Percentiles rank a stretch among this genome's conserved stretches.
phyloP scores from a whole-genome alignment of 257 asterid species.

The Solanum virginianum region DNA sequence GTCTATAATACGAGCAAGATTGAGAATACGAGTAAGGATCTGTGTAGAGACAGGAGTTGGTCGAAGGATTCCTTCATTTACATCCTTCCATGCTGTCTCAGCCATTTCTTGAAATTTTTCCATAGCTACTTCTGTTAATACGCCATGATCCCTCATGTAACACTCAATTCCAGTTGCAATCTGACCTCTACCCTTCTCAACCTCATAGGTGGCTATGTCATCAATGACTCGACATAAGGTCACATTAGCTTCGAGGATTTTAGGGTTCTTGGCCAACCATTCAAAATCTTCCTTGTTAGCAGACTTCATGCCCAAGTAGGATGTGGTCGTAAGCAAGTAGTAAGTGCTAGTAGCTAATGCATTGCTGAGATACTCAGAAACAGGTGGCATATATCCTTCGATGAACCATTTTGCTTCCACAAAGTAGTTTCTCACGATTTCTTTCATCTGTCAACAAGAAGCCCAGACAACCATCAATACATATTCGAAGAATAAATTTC shows the following conservation, averaged over 20 bases:
- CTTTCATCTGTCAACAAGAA: neutral
- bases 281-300: neutral
- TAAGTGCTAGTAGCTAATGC: neutral
- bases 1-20: constrained; percentile 21
- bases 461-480: neutral
- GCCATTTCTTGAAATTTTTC: constrained; percentile 13
- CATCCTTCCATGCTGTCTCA: constrained; percentile 39
- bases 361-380: neutral
- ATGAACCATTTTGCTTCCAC: neutral
- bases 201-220: neutral
- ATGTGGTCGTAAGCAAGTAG: constrained; percentile 15
- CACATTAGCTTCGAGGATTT: neutral
- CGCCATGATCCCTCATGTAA: constrained; percentile 31
- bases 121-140: constrained; percentile 23
- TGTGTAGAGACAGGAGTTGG: constrained; percentile 4
- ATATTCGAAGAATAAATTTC: constrained; percentile 10
- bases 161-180: constrained; percentile 35
- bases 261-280: neutral
- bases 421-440: neutral
- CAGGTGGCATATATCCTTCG: constrained; percentile 14
- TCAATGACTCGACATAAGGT: neutral
- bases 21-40: constrained; percentile 10
- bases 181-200: constrained; percentile 41
- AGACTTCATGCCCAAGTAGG: constrained; percentile 17
- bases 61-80: constrained; percentile 24